Evolutionary conservation across 2,329 filamentous ascomycete species (phyloP).

Genomic region (Tolypocladium nubicola): DNA sequence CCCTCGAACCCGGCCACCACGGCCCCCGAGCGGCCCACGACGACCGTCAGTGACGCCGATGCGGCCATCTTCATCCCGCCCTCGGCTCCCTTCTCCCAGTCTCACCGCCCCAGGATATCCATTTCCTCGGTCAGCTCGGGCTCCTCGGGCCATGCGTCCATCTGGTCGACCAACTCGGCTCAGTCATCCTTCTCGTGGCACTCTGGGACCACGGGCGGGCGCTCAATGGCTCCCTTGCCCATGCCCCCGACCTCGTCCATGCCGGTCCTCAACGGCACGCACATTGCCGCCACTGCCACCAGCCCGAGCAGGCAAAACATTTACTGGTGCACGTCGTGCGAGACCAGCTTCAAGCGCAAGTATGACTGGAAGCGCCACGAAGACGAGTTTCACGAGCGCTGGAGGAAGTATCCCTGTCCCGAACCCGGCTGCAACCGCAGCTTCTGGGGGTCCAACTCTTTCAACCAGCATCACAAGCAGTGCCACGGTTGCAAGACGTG

Average conservation of each 20-base stretch:
- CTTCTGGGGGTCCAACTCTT: constrained; percentile 58
- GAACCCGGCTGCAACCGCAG: constrained; percentile 53
- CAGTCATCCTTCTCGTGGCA: constrained; percentile 31
- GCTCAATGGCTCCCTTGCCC: constrained; percentile 25
- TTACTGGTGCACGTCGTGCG: constrained; percentile 48
- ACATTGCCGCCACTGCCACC: constrained; percentile 16
- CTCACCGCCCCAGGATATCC: constrained; percentile 32
- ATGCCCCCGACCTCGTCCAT: constrained; percentile 19
- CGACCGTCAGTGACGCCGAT: constrained; percentile 7
- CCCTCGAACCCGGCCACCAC: constrained; percentile 4
- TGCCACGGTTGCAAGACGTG: constrained; percentile 55
- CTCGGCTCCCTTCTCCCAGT: constrained; percentile 23
- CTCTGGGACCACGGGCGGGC: constrained; percentile 19
- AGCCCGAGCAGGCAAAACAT: constrained; percentile 30
- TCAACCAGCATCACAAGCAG: constrained; percentile 58
- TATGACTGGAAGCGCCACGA: constrained; percentile 62
- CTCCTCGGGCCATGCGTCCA: constrained; percentile 36
- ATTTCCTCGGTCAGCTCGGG: constrained; percentile 39
- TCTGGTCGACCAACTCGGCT: constrained; percentile 31
- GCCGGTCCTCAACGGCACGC: constrained; percentile 21
- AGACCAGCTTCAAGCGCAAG: constrained; percentile 57
- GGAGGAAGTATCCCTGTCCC: constrained; percentile 57
- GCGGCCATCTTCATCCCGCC: constrained; percentile 22
- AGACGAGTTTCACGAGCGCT: constrained; percentile 59
- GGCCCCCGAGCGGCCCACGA: constrained; percentile 1